Evolutionary conservation across 345 rosid genomes (phyloP).

Genomic region (Ailanthus altissimus): DNA sequence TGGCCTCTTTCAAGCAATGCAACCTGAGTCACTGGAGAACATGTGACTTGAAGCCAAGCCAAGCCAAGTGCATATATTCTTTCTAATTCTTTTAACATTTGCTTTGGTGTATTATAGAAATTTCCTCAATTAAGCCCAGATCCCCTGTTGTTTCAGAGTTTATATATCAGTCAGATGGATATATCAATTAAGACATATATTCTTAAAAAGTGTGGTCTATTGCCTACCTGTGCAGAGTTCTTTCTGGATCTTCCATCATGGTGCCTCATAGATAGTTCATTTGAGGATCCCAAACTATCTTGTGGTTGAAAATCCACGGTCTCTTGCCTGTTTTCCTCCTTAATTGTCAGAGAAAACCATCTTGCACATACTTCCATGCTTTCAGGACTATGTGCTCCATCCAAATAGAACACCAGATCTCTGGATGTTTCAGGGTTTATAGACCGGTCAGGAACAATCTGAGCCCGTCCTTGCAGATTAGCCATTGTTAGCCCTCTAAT

Average conservation of each 20-base stretch:
- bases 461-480: slow-evolving; percentile 95
- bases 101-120: neutral
- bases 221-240: slow-evolving; percentile 62
- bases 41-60: neutral
- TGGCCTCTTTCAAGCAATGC: neutral
- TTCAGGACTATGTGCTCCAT: slow-evolving; percentile 98
- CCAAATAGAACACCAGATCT: slow-evolving; percentile 84
- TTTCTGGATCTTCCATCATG: slow-evolving; percentile 25
- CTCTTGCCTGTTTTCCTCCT: slow-evolving; percentile 45
- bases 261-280: slow-evolving; percentile 29
- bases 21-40: neutral
- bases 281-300: slow-evolving; percentile 39
- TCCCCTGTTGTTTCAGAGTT: neutral
- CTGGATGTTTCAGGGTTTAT: slow-evolving; percentile 45
- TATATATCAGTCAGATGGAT: neutral
- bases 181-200: neutral
- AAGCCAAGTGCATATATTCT: neutral
- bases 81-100: neutral
- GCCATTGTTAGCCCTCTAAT: slow-evolving; percentile 80
- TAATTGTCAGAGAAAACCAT: slow-evolving; percentile 80
- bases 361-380: slow-evolving; percentile 84
- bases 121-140: neutral
- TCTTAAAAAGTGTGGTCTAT: neutral
- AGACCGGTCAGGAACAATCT: slow-evolving; percentile 66
- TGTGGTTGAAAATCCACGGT: slow-evolving; percentile 35